These are phyloP conservation scores for Aspergillus alliaceus DNA, from an alignment of 2,329 filamentous ascomycete species.

Conservation along the genomic window DNA sequence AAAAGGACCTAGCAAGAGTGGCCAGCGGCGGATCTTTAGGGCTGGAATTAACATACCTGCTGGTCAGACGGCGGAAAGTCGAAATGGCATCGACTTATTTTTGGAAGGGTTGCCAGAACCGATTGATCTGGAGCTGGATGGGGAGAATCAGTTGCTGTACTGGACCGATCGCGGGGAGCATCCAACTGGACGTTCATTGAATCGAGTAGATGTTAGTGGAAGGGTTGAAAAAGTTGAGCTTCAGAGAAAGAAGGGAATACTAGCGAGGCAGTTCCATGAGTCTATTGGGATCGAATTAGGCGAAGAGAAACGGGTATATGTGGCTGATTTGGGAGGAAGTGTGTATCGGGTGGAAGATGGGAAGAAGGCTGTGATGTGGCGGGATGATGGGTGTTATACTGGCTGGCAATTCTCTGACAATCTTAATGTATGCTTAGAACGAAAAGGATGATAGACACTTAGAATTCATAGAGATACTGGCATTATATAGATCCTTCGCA, in stretches of 20 bases:
- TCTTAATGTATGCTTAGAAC: neutral
- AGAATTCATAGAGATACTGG: neutral
- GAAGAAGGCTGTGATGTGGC: conserved; percentile 21
- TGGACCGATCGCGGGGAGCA: conserved; percentile 63
- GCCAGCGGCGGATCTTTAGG: conserved; percentile 55
- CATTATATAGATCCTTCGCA: neutral
- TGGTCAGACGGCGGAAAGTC: conserved; percentile 31
- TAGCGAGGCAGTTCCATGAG: conserved; percentile 28
- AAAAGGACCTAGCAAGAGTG: conserved; percentile 56
- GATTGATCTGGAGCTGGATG: conserved; percentile 59
- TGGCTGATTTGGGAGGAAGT: conserved; percentile 25
- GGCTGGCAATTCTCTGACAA: conserved; percentile 11
- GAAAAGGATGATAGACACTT: no score
- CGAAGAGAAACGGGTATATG: conserved; percentile 18
- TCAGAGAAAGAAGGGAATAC: conserved; percentile 13
- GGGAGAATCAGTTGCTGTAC: conserved; percentile 47
- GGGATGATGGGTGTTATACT: conserved; percentile 22
- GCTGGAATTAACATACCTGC: conserved; percentile 46
- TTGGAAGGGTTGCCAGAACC: conserved; percentile 53
- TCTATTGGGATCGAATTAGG: conserved; percentile 27
- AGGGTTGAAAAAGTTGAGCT: conserved; percentile 25
- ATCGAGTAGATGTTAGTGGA: conserved; percentile 23
- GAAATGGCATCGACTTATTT: conserved; percentile 48
- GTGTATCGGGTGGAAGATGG: conserved; percentile 19
- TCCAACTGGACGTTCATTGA: conserved; percentile 57